A percentile compares a stretch with the other conserved stretches of the same genome.
Conservation (phyloP, 2,329 filamentous ascomycete species). For the Epichloe gansuensis region DNA sequence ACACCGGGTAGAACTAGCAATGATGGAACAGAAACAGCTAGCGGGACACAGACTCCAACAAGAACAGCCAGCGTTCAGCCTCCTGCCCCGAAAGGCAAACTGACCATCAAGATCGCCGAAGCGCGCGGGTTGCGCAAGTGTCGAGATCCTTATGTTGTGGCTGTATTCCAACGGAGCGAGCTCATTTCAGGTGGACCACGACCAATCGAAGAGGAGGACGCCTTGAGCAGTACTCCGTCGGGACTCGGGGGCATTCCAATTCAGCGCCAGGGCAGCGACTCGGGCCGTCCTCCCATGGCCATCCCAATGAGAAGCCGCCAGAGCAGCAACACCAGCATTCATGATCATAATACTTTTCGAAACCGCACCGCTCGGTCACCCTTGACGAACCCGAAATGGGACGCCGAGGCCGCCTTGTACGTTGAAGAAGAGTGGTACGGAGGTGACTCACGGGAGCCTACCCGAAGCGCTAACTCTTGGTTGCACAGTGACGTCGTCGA, state of each 20-base stretch:
- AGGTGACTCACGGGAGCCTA: background rate
- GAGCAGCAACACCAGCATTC: constrained; percentile 83
- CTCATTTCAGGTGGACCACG: constrained; percentile 82
- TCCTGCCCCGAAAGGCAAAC: constrained; percentile 67
- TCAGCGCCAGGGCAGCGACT: constrained; percentile 64
- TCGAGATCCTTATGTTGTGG: constrained; percentile 87
- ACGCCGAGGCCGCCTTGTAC: constrained; percentile 90
- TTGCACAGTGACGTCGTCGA: constrained; percentile 79
- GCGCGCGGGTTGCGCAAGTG: constrained; percentile 71
- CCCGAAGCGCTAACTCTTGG: constrained; percentile 6
- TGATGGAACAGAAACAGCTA: constrained; percentile 28
- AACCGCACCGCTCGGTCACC: constrained; percentile 43
- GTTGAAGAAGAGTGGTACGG: constrained; percentile 18
- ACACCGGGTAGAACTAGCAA: constrained; percentile 26
- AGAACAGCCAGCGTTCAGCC: constrained; percentile 45
- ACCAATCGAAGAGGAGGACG: constrained; percentile 47
- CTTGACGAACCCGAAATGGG: constrained; percentile 83
- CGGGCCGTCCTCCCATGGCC: constrained; percentile 69
- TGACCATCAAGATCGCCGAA: constrained; percentile 80
- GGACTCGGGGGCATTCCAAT: constrained; percentile 44
- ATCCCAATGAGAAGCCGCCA: constrained; percentile 96
- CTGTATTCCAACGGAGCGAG: constrained; percentile 92
- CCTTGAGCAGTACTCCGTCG: constrained; percentile 32
- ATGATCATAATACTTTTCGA: constrained; percentile 48
- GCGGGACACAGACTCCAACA: constrained; percentile 41